phyloP scores from a whole-genome alignment of 2,329 filamentous ascomycete genomes.

The Monosporascus sp. region DNA sequence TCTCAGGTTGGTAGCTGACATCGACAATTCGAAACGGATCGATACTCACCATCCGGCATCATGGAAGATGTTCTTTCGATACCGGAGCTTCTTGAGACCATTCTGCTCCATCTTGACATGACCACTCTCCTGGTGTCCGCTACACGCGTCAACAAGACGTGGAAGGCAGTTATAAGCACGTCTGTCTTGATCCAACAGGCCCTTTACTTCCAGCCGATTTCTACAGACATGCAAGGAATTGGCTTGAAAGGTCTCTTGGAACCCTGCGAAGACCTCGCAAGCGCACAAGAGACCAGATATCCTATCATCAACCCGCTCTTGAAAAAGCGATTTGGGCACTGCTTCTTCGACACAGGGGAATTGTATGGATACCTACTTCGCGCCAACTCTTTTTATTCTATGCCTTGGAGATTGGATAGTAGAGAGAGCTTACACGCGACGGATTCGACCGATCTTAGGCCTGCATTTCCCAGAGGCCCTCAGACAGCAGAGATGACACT shows the following conservation, averaged over 20 bases:
- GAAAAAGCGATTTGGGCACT: background rate
- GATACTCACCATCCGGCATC: background rate
- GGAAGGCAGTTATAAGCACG: background rate
- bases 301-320: conserved; percentile 1
- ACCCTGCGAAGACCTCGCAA: too few relatives aligned
- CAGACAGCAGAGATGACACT: too few relatives aligned
- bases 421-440: too few relatives aligned
- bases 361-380: background rate
- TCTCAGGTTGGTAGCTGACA: too few relatives aligned
- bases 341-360: conserved; percentile 1
- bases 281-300: too few relatives aligned
- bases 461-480: too few relatives aligned
- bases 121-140: conserved; percentile 3
- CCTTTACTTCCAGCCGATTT: background rate
- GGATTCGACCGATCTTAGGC: too few relatives aligned
- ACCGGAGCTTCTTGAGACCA: conserved; percentile 5
- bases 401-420: background rate
- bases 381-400: background rate
- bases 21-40: too few relatives aligned
- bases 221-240: too few relatives aligned
- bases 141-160: conserved; percentile 1
- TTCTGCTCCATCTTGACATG: conserved; percentile 5
- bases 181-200: conserved; percentile 1
- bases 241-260: too few relatives aligned
- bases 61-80: conserved; percentile 1